Conservation (phyloP, 768 basidiomycete species). For the Tricholomella constricta region DNA sequence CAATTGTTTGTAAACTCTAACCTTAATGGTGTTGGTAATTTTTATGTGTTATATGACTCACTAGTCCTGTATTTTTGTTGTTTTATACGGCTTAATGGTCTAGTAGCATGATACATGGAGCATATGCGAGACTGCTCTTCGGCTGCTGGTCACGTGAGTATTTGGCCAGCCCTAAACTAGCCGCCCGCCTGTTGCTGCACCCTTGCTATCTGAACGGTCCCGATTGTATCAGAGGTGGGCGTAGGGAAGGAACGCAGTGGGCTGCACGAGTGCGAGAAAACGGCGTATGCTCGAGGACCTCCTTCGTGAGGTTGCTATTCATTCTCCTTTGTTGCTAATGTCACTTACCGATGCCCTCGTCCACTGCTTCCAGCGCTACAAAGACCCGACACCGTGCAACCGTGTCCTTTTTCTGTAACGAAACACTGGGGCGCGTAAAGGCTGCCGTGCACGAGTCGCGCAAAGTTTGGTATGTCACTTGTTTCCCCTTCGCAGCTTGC, state of each 20-base stretch:
- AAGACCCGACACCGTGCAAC: slow-evolving; percentile 67
- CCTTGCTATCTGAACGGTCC: too few species aligned
- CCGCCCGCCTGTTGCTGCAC: too few species aligned
- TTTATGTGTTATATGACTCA: too few species aligned
- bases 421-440: too few species aligned
- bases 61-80: too few species aligned
- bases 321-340: slow-evolving; percentile 1
- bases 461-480: slow-evolving; percentile 84
- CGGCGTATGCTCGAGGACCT: slow-evolving; percentile 81
- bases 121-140: too few species aligned
- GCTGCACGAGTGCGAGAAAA: slow-evolving; percentile 89
- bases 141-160: too few species aligned
- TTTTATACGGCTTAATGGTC: slow-evolving; percentile 23
- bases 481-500: too few species aligned
- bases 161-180: too few species aligned
- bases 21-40: too few species aligned
- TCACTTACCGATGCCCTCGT: slow-evolving; percentile 67
- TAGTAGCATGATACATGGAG: slow-evolving; percentile 33
- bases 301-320: slow-evolving; percentile 72
- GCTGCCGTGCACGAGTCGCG: slow-evolving; percentile 86
- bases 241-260: slow-evolving; percentile 64
- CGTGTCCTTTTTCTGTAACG: slow-evolving; percentile 78
- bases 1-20: too few species aligned
- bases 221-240: slow-evolving; percentile 23
- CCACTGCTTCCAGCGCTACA: slow-evolving; percentile 85